Base-by-base conservation (phyloP, 805 yeast species). In the Wickerhamomyces mucosus region DNA sequence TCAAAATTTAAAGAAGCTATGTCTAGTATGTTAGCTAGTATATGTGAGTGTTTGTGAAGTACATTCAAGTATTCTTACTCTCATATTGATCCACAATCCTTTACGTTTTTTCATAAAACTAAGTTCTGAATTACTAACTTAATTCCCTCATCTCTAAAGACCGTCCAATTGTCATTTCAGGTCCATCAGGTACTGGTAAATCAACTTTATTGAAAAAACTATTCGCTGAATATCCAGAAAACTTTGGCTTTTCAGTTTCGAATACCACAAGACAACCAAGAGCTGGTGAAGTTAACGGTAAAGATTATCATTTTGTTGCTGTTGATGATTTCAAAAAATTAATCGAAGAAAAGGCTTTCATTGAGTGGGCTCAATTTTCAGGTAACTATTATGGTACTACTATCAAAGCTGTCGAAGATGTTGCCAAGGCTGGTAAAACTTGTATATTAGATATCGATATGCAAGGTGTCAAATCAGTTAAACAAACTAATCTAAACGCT, bases 351-450 rank as follows among this genome's bases (percentile, higher is more conserved):
- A 63, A 72, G 27, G 80, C 78, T 40, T 92, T 92, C 63, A 77
- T 92, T 43, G 99, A 92, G 61, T 85, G 95, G 92, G 98, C 99
- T 5, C 92, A 86, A 60, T 92, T 92, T 52, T 84, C 95, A 10
- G 97, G 97, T 32, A 92, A 92, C 68, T 88, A 82, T 67, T 92
- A 92, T 60, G 99, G 99, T 37, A 92, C 98, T 30, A 68, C 95
- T 28, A 67, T 85, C 48, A 78, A 75, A 51, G 78, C 95, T 19
- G 96, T 92, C 28, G 70, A 81, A 46, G 64, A 69, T 28, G 68
- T 61, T 26, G 57, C 66, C 20, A 58, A 59, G 32, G 55, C 67
- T 38, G 82, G 85, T 46, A 75, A 69, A 57, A 78, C 78, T 32
- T 92, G 97, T 65, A 78, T 92, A 40, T 68, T 92, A 53, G 99